Base-by-base conservation (phyloP, 441 rosid species). In the Jatropha multifida region DNA sequence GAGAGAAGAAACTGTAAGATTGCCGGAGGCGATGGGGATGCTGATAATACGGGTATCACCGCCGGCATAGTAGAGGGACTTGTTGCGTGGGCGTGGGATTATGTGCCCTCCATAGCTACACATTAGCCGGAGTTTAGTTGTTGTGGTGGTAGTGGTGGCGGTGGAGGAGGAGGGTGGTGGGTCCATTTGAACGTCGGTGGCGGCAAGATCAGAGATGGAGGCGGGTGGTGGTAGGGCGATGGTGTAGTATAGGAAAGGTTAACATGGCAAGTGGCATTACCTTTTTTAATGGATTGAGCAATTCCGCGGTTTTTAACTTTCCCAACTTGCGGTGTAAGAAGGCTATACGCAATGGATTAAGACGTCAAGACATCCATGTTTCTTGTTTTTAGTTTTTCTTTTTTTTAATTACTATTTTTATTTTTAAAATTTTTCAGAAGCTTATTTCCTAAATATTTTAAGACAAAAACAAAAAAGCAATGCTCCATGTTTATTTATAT, bases 21-120 rank as follows among this genome's bases (percentile, higher is more conserved):
- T 67, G 58, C 73, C 77, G 63, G 80, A 8, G 74, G 75, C 6
- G 54, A 85, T 6, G 51, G 91, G 82, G 81, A 90, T 58, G 81
- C 88, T 81, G 73, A 91, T 80, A 80, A 92, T 86, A 20, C 94
- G 90, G 76, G 89, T 90, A 76, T 90, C 97, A 14, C 97, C 94
- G 69, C 93, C 90, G 27, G 84, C 66, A 86, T 90, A 92, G 69
- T 48, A 86, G 68, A 85, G 82, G 71, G 89, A 82, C 77, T 90
- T 92, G 60, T 79, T 68, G 65, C 78, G 71, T 23, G 85, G 88
- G 18, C 82, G 86, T 6, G 87, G 79, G 65, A 76, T 68, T 77
- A 92, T 83, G 49, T 69, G 86, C 60, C 94, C 94, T 62, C 92
- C 93, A 76, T 88, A 86, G 81, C 97, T 88, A 79, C 94, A 88